A percentile compares a stretch with the other conserved stretches of the same genome.
Evolutionary conservation across 805 yeast genomes (phyloP).

Genomic region (Myxozyma neotropica): DNA sequence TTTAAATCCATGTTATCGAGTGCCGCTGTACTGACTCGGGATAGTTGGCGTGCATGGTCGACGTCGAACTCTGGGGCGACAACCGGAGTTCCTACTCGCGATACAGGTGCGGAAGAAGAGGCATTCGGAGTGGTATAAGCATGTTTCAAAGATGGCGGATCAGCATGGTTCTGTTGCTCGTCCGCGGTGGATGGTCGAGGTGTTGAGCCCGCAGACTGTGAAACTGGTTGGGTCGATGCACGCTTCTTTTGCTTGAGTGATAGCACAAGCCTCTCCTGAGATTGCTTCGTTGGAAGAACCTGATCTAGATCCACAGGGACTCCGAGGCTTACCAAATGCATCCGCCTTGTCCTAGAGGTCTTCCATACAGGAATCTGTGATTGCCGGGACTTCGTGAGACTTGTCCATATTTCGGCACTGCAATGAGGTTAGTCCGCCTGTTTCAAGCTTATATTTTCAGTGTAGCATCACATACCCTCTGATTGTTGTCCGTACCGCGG

Average conservation of each 20-base stretch:
- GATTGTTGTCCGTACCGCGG: conserved; percentile 3
- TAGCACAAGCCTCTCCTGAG: conserved; percentile 11
- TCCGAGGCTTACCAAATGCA: conserved; percentile 64
- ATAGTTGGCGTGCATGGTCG: conserved; percentile 37
- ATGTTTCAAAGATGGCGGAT: neutral
- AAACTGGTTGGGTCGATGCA: neutral
- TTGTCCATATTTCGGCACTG: conserved; percentile 44
- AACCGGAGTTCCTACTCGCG: conserved; percentile 13
- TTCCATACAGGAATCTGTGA: conserved; percentile 70
- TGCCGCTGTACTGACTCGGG: conserved; percentile 44
- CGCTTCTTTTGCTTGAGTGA: conserved; percentile 4
- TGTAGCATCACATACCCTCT: conserved; percentile 8
- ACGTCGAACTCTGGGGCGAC: conserved; percentile 27
- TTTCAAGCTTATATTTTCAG: neutral
- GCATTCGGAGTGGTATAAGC: neutral
- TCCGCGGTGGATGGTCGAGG: neutral
- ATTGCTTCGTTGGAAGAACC: conserved; percentile 19
- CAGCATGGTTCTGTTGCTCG: neutral
- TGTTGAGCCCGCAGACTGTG: conserved; percentile 1
- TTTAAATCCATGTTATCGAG: conserved; percentile 43
- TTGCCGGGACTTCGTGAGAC: conserved; percentile 52
- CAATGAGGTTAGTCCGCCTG: neutral
- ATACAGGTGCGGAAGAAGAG: conserved; percentile 15
- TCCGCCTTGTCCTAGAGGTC: conserved; percentile 63
- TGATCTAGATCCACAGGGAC: conserved; percentile 75